A percentile compares a stretch with the other conserved stretches of the same genome.
These are phyloP conservation scores for Zoysia pacifica DNA, from an alignment of 176 grass and related monocot species.

Conservation along the genomic window DNA sequence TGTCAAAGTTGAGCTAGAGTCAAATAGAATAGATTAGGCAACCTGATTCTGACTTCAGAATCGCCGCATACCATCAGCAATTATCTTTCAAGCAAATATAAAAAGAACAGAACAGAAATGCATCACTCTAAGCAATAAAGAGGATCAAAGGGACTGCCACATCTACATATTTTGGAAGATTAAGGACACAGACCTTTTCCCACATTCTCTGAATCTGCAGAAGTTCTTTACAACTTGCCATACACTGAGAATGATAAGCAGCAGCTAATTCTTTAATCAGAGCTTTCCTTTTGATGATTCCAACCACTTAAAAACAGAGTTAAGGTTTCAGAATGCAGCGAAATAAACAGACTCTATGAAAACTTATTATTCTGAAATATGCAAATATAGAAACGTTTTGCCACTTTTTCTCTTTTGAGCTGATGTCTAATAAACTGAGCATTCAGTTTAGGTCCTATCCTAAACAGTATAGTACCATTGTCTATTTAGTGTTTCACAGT, in stretches of 20 bases:
- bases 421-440: background rate
- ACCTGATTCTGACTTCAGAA: background rate
- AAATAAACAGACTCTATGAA: background rate
- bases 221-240: conserved; percentile 65
- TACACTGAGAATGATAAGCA: conserved; percentile 72
- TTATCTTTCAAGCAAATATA: background rate
- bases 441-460: background rate
- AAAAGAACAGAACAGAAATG: background rate
- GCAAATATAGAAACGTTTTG: background rate
- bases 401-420: background rate
- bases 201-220: conserved; percentile 77
- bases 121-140: conserved; percentile 3
- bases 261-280: conserved; percentile 90
- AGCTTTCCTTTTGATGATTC: conserved; percentile 89
- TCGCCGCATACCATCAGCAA: background rate
- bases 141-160: background rate
- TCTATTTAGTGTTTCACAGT: background rate
- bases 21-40: background rate
- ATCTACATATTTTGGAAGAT: background rate
- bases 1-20: background rate
- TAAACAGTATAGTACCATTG: background rate
- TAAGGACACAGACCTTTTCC: conserved; percentile 58
- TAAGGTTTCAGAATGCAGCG: conserved; percentile 3
- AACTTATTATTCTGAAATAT: background rate
- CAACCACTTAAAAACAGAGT: conserved; percentile 64